phyloP scores from a whole-genome alignment of 208 protist genomes.

The Leishmania guyanensis region DNA sequence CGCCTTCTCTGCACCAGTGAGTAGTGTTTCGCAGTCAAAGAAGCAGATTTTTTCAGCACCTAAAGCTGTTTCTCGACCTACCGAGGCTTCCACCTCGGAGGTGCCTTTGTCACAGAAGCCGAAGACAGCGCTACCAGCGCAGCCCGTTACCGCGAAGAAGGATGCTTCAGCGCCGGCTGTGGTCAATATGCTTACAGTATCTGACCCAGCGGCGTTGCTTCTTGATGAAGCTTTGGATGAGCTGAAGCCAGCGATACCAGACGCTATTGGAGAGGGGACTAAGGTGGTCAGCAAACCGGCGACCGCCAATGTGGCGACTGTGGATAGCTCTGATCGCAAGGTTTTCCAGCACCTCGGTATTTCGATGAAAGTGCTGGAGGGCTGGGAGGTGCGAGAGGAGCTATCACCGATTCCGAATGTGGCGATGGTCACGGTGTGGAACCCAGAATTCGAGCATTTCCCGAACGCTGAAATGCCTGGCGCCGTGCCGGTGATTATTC shows the following conservation, averaged over 20 bases:
- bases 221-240: constrained; percentile 36
- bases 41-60: constrained; percentile 10
- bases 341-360: constrained; percentile 52
- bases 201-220: constrained; percentile 16
- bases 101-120: neutral
- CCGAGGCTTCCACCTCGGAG: neutral
- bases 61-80: neutral
- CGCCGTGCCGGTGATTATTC: constrained; percentile 62
- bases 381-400: constrained; percentile 76
- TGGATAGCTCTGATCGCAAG: constrained; percentile 18
- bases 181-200: neutral
- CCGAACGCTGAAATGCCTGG: constrained; percentile 46
- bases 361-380: constrained; percentile 49
- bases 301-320: neutral
- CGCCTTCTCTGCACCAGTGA: constrained; percentile 23
- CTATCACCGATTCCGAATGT: constrained; percentile 78
- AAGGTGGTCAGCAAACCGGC: neutral
- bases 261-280: neutral
- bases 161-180: neutral
- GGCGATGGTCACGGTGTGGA: constrained; percentile 77
- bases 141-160: neutral
- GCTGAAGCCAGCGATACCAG: constrained; percentile 9
- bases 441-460: constrained; percentile 57
- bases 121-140: neutral
- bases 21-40: constrained; percentile 7